Conservation (phyloP, 495 filamentous ascomycete genomes). For the Aspergillus homomorphus region DNA sequence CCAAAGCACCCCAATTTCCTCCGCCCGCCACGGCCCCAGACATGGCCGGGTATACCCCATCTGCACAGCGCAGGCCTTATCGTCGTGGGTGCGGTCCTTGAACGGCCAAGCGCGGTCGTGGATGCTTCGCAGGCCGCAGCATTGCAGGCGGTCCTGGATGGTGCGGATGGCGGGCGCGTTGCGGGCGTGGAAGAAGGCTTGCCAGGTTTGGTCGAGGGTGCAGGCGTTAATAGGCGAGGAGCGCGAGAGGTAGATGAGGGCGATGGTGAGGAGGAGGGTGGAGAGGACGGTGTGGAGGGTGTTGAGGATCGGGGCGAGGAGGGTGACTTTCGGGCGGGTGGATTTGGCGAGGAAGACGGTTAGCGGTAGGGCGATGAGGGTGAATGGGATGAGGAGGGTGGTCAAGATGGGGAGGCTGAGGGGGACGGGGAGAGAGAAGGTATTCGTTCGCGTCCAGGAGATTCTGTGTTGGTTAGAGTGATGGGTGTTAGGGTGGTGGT, state of each 20-base stretch:
- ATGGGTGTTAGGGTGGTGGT: not conserved
- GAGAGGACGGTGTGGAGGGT: constrained; percentile 46
- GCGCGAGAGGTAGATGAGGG: constrained; percentile 49
- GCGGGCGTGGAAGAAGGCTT: constrained; percentile 43
- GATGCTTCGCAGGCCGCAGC: constrained; percentile 59
- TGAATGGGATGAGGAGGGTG: constrained; percentile 25
- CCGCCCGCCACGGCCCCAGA: constrained; percentile 25
- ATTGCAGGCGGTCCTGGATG: constrained; percentile 63
- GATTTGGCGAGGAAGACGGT: constrained; percentile 6
- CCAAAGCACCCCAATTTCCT: constrained; percentile 23
- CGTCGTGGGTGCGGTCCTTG: constrained; percentile 29
- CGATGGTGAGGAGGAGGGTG: constrained; percentile 53
- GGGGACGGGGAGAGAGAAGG: constrained; percentile 21
- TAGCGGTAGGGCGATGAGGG: constrained; percentile 8
- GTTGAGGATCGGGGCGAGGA: constrained; percentile 13
- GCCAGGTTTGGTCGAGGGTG: constrained; percentile 53
- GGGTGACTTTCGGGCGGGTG: not conserved
- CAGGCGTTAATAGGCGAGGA: constrained; percentile 46
- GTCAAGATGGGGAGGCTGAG: constrained; percentile 25
- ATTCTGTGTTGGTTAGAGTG: constrained; percentile 16
- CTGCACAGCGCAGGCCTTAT: constrained; percentile 30
- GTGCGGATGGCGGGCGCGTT: constrained; percentile 48
- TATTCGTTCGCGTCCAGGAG: constrained; percentile 27
- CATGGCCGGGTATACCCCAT: constrained; percentile 29
- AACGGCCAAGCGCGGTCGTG: constrained; percentile 61